Conservation (phyloP, 768 basidiomycete species). For the Russula ochroleuca region DNA sequence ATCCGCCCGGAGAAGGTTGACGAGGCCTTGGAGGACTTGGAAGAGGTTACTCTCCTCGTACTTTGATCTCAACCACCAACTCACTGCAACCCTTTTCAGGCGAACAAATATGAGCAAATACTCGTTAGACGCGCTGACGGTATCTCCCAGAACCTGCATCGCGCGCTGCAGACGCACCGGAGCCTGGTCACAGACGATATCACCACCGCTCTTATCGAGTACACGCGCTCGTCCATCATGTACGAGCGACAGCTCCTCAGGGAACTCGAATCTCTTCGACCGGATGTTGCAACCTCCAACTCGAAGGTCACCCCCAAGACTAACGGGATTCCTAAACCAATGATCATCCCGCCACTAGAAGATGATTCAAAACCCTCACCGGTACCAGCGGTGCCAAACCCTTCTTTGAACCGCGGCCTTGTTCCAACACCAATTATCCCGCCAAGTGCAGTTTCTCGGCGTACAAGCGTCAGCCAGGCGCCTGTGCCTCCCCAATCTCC, state of each 20-base stretch:
- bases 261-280: constrained; percentile 80
- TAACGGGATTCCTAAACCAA: constrained; percentile 56
- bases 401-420: constrained; percentile 28
- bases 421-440: constrained; percentile 24
- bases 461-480: constrained; percentile 32
- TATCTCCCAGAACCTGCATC: constrained; percentile 91
- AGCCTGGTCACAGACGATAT: constrained; percentile 88
- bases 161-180: constrained; percentile 79
- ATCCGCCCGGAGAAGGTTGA: constrained; percentile 84
- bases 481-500: constrained; percentile 46
- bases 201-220: constrained; percentile 84
- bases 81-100: constrained; percentile 45
- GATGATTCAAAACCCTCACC: constrained; percentile 45
- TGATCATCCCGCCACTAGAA: constrained; percentile 58
- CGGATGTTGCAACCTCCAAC: constrained; percentile 66
- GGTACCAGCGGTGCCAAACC: constrained; percentile 28
- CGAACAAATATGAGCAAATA: constrained; percentile 82
- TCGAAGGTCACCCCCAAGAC: constrained; percentile 50
- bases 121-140: constrained; percentile 84
- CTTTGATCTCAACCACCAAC: constrained; percentile 12
- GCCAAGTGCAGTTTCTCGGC: constrained; percentile 13
- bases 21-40: constrained; percentile 87
- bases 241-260: constrained; percentile 86
- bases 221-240: constrained; percentile 86
- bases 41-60: constrained; percentile 57